Percentiles rank a stretch among this genome's conserved stretches.
These are phyloP conservation scores for Balamuthia mandrillaris DNA, from an alignment of 208 protist species.

Conservation along the genomic window DNA sequence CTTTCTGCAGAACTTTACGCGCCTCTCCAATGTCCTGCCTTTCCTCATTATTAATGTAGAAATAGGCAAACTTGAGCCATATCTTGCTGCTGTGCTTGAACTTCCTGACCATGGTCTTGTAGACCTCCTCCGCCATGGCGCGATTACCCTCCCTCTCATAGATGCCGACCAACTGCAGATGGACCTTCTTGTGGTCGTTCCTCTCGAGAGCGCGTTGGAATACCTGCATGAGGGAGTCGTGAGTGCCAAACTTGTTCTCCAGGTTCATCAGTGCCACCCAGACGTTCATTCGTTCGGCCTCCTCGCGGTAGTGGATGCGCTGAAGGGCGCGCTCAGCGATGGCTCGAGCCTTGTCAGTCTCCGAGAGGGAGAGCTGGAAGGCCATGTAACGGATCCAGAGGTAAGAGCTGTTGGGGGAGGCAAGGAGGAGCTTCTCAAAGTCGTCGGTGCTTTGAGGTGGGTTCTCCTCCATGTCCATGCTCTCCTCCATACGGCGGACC, in stretches of 20 bases:
- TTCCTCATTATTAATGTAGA: conserved; percentile 35
- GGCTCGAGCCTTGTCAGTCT: conserved; percentile 72
- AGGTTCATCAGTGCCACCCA: conserved; percentile 80
- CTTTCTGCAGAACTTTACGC: conserved; percentile 49
- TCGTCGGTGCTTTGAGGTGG: conserved; percentile 65
- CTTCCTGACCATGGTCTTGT: conserved; percentile 63
- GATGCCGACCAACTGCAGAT: conserved; percentile 54
- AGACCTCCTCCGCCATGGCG: conserved; percentile 46
- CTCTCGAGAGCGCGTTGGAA: conserved; percentile 56
- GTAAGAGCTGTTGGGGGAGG: conserved; percentile 64
- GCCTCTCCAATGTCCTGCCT: conserved; percentile 31
- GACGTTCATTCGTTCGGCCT: conserved; percentile 73
- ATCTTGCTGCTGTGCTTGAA: conserved; percentile 64
- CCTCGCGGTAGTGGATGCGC: conserved; percentile 57
- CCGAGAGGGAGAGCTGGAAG: conserved; percentile 63
- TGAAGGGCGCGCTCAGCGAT: conserved; percentile 72
- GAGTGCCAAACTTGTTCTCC: conserved; percentile 72
- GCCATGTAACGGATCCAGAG: conserved; percentile 80
- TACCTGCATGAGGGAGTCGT: conserved; percentile 44
- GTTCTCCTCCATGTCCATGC: conserved; percentile 11
- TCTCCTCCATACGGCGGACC: conserved; percentile 33
- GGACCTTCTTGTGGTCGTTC: conserved; percentile 64
- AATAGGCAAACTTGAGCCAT: conserved; percentile 64
- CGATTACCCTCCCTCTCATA: conserved; percentile 40
- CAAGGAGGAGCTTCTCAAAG: conserved; percentile 76